Evolutionary conservation across 371 early-diverging fungal species (phyloP).

Genomic region (Rhizopus microsporus): DNA sequence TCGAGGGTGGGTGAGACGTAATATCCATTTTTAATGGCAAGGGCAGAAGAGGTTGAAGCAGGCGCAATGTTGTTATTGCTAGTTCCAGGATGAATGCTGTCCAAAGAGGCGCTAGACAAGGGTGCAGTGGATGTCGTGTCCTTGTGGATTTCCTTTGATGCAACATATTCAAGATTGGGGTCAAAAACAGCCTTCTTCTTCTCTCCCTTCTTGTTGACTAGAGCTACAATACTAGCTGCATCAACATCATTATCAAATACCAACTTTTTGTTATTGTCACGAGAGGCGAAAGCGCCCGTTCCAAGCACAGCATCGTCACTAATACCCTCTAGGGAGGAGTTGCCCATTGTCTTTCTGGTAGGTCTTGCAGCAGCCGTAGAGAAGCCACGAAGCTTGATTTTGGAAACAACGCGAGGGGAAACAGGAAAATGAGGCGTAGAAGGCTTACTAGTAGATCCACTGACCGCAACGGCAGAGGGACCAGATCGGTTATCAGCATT

Average conservation of each 20-base stretch:
- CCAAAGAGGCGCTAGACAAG: slow-evolving; percentile 1
- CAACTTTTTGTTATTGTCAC: slow-evolving; percentile 74
- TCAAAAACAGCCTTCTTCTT: slow-evolving; percentile 30
- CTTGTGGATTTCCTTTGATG: slow-evolving; percentile 18
- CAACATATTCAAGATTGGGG: slow-evolving; percentile 35
- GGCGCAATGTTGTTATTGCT: slow-evolving; percentile 1
- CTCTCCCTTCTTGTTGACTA: slow-evolving; percentile 29
- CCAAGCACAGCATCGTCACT: slow-evolving; percentile 69
- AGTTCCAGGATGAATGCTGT: slow-evolving; percentile 3
- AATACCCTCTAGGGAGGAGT: slow-evolving; percentile 46
- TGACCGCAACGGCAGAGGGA: slow-evolving; percentile 49
- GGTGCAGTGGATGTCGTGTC: background rate
- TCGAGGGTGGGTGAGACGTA: slow-evolving; percentile 43
- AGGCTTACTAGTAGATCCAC: slow-evolving; percentile 50
- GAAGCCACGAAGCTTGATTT: slow-evolving; percentile 72
- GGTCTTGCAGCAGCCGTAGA: slow-evolving; percentile 32
- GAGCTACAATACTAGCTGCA: slow-evolving; percentile 26
- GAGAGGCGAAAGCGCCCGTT: slow-evolving; percentile 71
- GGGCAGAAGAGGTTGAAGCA: slow-evolving; percentile 1
- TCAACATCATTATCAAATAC: slow-evolving; percentile 44
- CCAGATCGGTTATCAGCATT: slow-evolving; percentile 41
- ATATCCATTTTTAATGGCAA: slow-evolving; percentile 30
- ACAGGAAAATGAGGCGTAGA: slow-evolving; percentile 60
- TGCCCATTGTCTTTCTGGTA: slow-evolving; percentile 13
- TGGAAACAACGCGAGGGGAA: slow-evolving; percentile 67